Evolutionary conservation across 2,329 filamentous ascomycete genomes (phyloP).

Genomic region (Conoideocrella luteorostrata): DNA sequence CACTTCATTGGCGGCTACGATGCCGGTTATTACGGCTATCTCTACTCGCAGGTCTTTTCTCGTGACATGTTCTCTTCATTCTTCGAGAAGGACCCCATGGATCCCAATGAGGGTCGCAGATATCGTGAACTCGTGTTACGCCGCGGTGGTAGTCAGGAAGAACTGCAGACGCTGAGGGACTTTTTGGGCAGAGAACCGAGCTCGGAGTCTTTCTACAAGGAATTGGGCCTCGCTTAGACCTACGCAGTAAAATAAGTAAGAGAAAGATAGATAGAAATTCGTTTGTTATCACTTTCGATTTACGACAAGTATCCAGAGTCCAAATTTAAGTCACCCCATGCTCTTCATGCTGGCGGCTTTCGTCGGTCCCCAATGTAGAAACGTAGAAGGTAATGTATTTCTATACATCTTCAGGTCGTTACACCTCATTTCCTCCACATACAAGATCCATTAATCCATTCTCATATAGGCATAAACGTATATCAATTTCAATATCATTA

Average conservation of each 20-base stretch:
- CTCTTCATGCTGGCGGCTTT: too few relatives aligned
- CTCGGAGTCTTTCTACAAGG: slow-evolving; percentile 73
- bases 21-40: slow-evolving; percentile 74
- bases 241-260: background rate
- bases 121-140: slow-evolving; percentile 76
- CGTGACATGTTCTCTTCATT: slow-evolving; percentile 81
- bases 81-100: slow-evolving; percentile 75
- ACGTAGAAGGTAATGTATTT: background rate
- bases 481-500: background rate
- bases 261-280: background rate
- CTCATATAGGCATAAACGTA: too few relatives aligned
- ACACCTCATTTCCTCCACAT: background rate
- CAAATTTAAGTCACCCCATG: too few relatives aligned
- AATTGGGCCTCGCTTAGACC: slow-evolving; percentile 48
- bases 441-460: background rate
- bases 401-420: background rate
- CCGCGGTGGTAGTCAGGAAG: slow-evolving; percentile 70
- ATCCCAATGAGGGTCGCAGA: slow-evolving; percentile 62
- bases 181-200: slow-evolving; percentile 73
- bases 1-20: slow-evolving; percentile 82
- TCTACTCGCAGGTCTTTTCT: slow-evolving; percentile 72
- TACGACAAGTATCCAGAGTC: too few relatives aligned
- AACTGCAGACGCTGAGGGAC: slow-evolving; percentile 72
- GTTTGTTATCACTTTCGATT: too few relatives aligned
- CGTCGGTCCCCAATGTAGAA: too few relatives aligned